Conservation (phyloP, 1,284 basidiomycete species). For the Trichosporon ovoides region DNA sequence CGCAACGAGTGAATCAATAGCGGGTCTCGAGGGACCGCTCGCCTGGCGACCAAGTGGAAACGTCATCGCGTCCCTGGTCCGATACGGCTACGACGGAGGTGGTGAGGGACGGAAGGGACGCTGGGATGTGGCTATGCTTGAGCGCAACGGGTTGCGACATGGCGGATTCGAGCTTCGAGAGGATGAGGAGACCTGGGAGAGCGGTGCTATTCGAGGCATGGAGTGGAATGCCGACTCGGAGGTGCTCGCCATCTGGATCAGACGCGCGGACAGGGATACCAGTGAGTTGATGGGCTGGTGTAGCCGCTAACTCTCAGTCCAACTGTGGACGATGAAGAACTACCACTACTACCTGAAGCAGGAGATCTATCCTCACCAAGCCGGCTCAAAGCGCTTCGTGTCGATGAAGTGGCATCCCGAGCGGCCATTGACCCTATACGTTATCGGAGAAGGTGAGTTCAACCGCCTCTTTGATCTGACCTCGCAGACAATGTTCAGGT, state of each 20-base stretch:
- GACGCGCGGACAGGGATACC: slow-evolving; percentile 59
- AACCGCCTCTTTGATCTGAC: background rate
- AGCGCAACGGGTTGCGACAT: slow-evolving; percentile 87
- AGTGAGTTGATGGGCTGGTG: slow-evolving; percentile 51
- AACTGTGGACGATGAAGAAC: slow-evolving; percentile 92
- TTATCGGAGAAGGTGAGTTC: slow-evolving; percentile 62
- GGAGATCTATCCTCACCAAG: slow-evolving; percentile 58
- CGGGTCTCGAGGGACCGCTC: slow-evolving; percentile 74
- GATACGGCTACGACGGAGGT: slow-evolving; percentile 66
- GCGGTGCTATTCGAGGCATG: slow-evolving; percentile 62
- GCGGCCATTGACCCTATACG: slow-evolving; percentile 60
- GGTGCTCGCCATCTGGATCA: slow-evolving; percentile 78
- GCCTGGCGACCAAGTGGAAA: slow-evolving; percentile 86
- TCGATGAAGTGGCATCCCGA: slow-evolving; percentile 84
- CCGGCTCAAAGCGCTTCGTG: slow-evolving; percentile 55
- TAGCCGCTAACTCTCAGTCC: slow-evolving; percentile 56
- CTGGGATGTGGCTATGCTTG: slow-evolving; percentile 90
- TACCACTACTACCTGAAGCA: slow-evolving; percentile 98
- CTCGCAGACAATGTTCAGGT: slow-evolving; percentile 54
- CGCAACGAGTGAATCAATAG: slow-evolving; percentile 75
- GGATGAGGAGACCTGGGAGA: slow-evolving; percentile 42
- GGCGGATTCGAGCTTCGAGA: slow-evolving; percentile 77
- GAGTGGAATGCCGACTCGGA: slow-evolving; percentile 86
- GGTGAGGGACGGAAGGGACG: slow-evolving; percentile 58
- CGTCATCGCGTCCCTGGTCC: slow-evolving; percentile 73